Evolutionary conservation across 768 basidiomycete species (phyloP).

Genomic region (Tylopilus subfusipes): DNA sequence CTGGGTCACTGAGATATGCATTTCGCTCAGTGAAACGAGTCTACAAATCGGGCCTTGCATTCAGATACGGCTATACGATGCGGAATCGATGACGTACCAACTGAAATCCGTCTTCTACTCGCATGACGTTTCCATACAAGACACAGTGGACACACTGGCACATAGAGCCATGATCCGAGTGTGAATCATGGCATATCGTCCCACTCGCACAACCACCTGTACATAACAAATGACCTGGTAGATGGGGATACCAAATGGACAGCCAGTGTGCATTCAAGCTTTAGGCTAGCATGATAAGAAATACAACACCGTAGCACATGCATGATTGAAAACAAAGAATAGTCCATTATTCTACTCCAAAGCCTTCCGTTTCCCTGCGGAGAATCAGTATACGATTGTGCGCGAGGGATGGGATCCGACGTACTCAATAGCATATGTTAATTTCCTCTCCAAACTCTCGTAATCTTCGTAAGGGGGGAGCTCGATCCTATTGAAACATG

Average conservation of each 20-base stretch:
- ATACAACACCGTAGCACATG: slow-evolving; percentile 9
- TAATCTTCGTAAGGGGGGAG: slow-evolving; percentile 88
- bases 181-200: neutral
- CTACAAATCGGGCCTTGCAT: slow-evolving; percentile 27
- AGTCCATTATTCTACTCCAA: slow-evolving; percentile 52
- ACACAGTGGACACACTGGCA: neutral
- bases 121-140: slow-evolving; percentile 39
- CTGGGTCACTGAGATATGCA: slow-evolving; percentile 58
- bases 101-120: slow-evolving; percentile 65
- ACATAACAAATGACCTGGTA: too few relatives aligned
- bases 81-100: slow-evolving; percentile 35
- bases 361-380: slow-evolving; percentile 72
- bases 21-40: slow-evolving; percentile 54
- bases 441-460: slow-evolving; percentile 80
- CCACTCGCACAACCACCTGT: too few relatives aligned
- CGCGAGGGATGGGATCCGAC: slow-evolving; percentile 26
- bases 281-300: slow-evolving; percentile 11
- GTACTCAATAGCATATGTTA: slow-evolving; percentile 81
- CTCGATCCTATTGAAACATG: slow-evolving; percentile 90
- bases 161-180: neutral
- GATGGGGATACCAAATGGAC: neutral
- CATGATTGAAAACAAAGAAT: slow-evolving; percentile 5
- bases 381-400: slow-evolving; percentile 4
- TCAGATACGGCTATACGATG: neutral
- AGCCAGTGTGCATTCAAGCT: neutral